Evolutionary conservation across 768 basidiomycete species (phyloP).

Genomic region (Lactifluus hygrophoroides): DNA sequence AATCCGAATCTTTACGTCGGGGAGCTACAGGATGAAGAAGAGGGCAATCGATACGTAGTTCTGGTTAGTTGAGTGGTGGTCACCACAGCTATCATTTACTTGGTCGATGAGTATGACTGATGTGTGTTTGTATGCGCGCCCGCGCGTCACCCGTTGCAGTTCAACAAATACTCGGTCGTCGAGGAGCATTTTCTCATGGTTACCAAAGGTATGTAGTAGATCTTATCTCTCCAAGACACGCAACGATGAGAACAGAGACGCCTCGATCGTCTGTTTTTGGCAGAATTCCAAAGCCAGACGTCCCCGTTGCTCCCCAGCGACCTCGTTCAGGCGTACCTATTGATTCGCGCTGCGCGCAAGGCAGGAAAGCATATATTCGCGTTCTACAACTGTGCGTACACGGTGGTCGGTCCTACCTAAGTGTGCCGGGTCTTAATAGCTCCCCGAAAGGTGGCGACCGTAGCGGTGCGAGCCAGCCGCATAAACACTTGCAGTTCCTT

Average conservation of each 20-base stretch:
- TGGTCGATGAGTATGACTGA: too few species aligned
- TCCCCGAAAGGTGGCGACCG: slow-evolving; percentile 51
- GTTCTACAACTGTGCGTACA: slow-evolving; percentile 79
- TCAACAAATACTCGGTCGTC: slow-evolving; percentile 83
- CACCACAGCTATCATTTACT: not conserved
- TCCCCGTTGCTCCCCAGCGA: slow-evolving; percentile 75
- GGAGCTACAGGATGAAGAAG: slow-evolving; percentile 56
- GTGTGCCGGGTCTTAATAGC: too few species aligned
- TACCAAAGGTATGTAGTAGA: slow-evolving; percentile 54
- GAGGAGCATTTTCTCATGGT: slow-evolving; percentile 83
- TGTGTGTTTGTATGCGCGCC: not conserved
- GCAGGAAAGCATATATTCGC: slow-evolving; percentile 57
- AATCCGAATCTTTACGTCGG: slow-evolving; percentile 67
- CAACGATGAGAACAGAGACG: not conserved
- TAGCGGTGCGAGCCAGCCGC: slow-evolving; percentile 84
- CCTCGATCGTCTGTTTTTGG: not conserved
- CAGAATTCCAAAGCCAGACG: slow-evolving; percentile 71
- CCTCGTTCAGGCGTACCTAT: slow-evolving; percentile 65
- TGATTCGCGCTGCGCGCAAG: slow-evolving; percentile 61
- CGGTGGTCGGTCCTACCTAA: not conserved
- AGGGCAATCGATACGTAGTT: slow-evolving; percentile 51
- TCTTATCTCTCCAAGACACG: not conserved
- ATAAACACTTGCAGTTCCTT: slow-evolving; percentile 88
- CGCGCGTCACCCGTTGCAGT: slow-evolving; percentile 32
- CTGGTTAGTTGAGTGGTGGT: slow-evolving; percentile 42